A percentile compares a stretch with the other conserved stretches of the same genome.
These are phyloP conservation scores for Neoconidiobolus thromboides DNA, from an alignment of 371 early-diverging fungal species.

Conservation along the genomic window DNA sequence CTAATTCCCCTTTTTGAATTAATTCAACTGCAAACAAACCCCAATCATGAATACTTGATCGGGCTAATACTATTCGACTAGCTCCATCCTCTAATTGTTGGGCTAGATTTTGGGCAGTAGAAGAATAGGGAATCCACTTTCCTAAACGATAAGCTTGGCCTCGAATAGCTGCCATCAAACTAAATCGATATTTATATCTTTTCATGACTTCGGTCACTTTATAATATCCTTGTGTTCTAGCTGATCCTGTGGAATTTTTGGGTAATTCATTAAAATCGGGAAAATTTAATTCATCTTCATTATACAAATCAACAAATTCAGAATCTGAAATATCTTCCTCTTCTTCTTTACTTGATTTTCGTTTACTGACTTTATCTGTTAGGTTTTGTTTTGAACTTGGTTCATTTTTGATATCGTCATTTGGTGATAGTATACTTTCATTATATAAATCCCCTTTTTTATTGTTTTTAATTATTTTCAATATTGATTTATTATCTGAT, in stretches of 20 bases:
- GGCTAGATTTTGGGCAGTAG: conserved; percentile 36
- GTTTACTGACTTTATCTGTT: not conserved
- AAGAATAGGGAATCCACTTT: conserved; percentile 35
- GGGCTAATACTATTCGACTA: conserved; percentile 72
- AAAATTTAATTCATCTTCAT: not conserved
- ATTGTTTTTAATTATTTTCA: too few relatives aligned
- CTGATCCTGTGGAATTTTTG: conserved; percentile 44
- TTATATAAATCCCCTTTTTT: too few relatives aligned
- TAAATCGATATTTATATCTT: conserved; percentile 33
- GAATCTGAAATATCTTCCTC: not conserved
- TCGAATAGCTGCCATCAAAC: conserved; percentile 7
- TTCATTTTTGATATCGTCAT: not conserved
- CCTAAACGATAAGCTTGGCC: conserved; percentile 10
- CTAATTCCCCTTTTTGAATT: conserved; percentile 82
- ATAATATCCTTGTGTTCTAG: conserved; percentile 59
- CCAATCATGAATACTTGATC: conserved; percentile 88
- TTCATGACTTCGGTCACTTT: conserved; percentile 43
- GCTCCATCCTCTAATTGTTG: conserved; percentile 77
- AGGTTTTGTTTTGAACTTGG: not conserved
- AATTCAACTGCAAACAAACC: conserved; percentile 85
- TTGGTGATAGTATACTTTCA: not conserved
- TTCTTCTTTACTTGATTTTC: not conserved
- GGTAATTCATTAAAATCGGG: conserved; percentile 7
- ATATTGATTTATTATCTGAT: not conserved
- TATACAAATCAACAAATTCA: not conserved